phyloP scores from a whole-genome alignment of 495 filamentous ascomycete genomes.

The Aspergillus egyptiacus region DNA sequence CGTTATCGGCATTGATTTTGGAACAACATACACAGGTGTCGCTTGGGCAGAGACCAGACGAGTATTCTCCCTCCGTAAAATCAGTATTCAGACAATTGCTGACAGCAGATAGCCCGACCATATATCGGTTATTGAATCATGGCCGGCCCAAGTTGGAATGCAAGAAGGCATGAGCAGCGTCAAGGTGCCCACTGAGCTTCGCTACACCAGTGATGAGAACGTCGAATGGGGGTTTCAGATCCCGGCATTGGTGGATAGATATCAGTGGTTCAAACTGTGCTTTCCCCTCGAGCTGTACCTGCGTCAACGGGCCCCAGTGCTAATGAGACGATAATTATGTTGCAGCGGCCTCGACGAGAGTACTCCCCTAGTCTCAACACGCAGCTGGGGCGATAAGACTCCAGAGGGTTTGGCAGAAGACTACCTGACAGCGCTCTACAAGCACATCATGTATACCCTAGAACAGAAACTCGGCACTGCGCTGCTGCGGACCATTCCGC shows the following conservation, averaged over 20 bases:
- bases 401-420: neutral
- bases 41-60: conserved; percentile 38
- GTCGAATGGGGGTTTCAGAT: conserved; percentile 49
- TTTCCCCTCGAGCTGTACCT: no score
- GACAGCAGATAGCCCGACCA: conserved; percentile 24
- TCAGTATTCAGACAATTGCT: neutral
- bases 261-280: conserved; percentile 50
- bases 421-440: conserved; percentile 6
- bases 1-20: conserved; percentile 39
- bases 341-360: conserved; percentile 8
- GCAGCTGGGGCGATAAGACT: conserved; percentile 10
- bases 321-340: conserved; percentile 19
- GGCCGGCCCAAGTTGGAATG: conserved; percentile 2
- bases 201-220: conserved; percentile 17
- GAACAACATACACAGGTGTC: conserved; percentile 46
- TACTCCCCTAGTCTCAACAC: conserved; percentile 3
- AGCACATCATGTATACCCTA: conserved; percentile 11
- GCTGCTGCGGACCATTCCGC: conserved; percentile 1
- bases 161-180: conserved; percentile 25
- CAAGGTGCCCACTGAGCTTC: conserved; percentile 33
- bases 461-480: conserved; percentile 9
- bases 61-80: neutral
- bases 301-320: no score
- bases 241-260: conserved; percentile 30
- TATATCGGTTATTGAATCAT: conserved; percentile 16